A percentile compares a stretch with the other conserved stretches of the same genome.
phyloP scores from a whole-genome alignment of 2,329 filamentous ascomycete genomes.

The Blumeria graminis region DNA sequence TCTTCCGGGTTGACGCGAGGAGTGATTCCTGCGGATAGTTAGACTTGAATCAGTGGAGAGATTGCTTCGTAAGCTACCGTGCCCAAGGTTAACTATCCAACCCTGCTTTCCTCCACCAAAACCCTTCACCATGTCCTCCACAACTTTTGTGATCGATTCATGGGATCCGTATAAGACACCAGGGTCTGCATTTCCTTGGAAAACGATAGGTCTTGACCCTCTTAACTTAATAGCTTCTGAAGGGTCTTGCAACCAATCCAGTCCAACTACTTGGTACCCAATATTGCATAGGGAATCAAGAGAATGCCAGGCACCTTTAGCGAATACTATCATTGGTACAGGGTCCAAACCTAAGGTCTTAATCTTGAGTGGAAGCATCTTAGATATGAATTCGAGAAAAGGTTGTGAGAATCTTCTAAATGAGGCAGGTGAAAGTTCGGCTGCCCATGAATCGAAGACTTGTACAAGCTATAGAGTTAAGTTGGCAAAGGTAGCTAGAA shows the following conservation, averaged over 20 bases:
- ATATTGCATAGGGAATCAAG: conserved; percentile 68
- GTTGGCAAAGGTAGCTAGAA: not conserved
- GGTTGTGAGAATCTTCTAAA: conserved; percentile 75
- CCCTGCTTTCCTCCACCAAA: conserved; percentile 63
- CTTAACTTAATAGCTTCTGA: conserved; percentile 62
- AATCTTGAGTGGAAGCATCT: conserved; percentile 52
- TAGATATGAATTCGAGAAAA: conserved; percentile 63
- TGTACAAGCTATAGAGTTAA: conserved; percentile 44
- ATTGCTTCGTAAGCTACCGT: conserved; percentile 34
- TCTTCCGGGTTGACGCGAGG: conserved; percentile 86
- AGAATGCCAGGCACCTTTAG: conserved; percentile 92
- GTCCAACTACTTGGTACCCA: conserved; percentile 78
- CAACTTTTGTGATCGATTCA: conserved; percentile 56
- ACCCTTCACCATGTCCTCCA: conserved; percentile 67
- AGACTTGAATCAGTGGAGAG: conserved; percentile 2
- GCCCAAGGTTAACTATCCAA: conserved; percentile 93
- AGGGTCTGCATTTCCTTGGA: conserved; percentile 92
- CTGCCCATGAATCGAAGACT: conserved; percentile 97
- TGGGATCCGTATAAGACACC: conserved; percentile 73
- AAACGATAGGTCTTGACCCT: conserved; percentile 44
- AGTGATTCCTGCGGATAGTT: conserved; percentile 45
- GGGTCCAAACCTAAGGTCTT: conserved; percentile 48
- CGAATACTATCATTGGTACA: conserved; percentile 95
- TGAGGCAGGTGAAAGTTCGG: conserved; percentile 62
- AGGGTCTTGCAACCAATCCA: conserved; percentile 88